Evolutionary conservation across 257 asterid genomes (phyloP).

Genomic region (Scutellaria baicalensis): DNA sequence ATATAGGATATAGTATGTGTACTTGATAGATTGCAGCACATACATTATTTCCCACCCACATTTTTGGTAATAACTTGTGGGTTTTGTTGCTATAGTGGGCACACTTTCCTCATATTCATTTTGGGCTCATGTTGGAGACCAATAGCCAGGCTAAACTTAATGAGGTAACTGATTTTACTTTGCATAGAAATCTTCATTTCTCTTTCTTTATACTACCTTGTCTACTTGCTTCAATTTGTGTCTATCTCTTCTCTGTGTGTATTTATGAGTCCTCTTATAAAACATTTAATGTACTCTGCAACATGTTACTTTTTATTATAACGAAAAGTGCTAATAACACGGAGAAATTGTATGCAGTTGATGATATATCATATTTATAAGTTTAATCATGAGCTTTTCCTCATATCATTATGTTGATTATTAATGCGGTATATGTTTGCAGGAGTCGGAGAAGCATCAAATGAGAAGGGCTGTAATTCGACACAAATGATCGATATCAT

Average conservation of each 20-base stretch:
- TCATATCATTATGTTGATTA: no score
- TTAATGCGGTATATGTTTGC: not conserved
- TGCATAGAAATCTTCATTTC: not conserved
- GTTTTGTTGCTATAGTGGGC: slow-evolving; percentile 59
- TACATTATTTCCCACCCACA: not conserved
- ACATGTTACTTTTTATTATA: no score
- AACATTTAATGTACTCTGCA: no score
- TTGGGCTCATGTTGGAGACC: slow-evolving; percentile 86
- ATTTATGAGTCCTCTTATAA: no score
- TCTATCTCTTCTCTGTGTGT: no score
- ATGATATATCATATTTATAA: no score
- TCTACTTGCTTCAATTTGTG: not conserved
- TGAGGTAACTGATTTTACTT: slow-evolving; percentile 21
- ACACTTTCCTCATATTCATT: slow-evolving; percentile 90
- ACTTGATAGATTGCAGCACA: not conserved
- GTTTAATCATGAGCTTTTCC: no score
- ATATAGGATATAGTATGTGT: not conserved
- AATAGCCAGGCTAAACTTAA: slow-evolving; percentile 44
- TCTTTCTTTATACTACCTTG: not conserved
- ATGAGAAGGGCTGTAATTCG: slow-evolving; percentile 33
- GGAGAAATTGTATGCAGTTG: no score
- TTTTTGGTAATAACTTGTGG: slow-evolving; percentile 2
- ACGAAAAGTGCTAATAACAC: no score
- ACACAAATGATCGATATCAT: slow-evolving; percentile 26
- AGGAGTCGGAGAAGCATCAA: slow-evolving; percentile 48